These are phyloP conservation scores for Hypomyces rosellus DNA, from an alignment of 2,329 filamentous ascomycete species.

Conservation along the genomic window DNA sequence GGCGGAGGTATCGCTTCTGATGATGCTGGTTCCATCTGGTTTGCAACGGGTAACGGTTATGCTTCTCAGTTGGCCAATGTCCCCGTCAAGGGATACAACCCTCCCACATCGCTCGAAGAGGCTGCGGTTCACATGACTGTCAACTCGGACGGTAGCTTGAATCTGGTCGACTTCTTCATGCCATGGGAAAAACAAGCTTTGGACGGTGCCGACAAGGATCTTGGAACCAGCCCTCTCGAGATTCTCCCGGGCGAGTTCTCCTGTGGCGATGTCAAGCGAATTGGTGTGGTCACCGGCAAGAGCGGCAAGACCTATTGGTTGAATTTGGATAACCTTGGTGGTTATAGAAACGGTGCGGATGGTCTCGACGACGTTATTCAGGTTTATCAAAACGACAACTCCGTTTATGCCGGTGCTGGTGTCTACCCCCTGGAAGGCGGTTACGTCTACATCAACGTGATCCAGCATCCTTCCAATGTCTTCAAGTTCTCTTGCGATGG, in stretches of 20 bases:
- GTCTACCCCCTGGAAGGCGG: constrained; percentile 44
- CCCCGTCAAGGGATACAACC: constrained; percentile 31
- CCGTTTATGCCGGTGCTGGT: constrained; percentile 41
- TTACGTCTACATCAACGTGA: constrained; percentile 45
- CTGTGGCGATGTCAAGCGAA: constrained; percentile 37
- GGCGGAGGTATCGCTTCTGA: constrained; percentile 34
- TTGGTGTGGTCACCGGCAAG: constrained; percentile 46
- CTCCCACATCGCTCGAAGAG: constrained; percentile 38
- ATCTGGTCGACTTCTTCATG: constrained; percentile 47
- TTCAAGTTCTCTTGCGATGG: constrained; percentile 51
- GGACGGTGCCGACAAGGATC: constrained; percentile 44
- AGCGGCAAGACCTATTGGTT: constrained; percentile 43
- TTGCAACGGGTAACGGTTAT: constrained; percentile 35
- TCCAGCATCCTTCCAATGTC: constrained; percentile 47
- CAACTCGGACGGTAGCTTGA: constrained; percentile 35
- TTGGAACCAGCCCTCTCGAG: constrained; percentile 42
- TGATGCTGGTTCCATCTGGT: constrained; percentile 33
- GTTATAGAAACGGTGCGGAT: constrained; percentile 31
- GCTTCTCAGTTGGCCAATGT: constrained; percentile 32
- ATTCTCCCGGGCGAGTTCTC: constrained; percentile 35
- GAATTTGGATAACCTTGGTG: constrained; percentile 35
- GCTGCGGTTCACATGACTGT: constrained; percentile 39
- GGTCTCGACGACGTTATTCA: constrained; percentile 38
- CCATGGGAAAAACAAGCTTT: constrained; percentile 45
- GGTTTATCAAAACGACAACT: constrained; percentile 37